Percentiles rank a stretch among this genome's conserved stretches.
Evolutionary conservation across 2,329 filamentous ascomycete species (phyloP).

Genomic region (Alternaria ethzedia): DNA sequence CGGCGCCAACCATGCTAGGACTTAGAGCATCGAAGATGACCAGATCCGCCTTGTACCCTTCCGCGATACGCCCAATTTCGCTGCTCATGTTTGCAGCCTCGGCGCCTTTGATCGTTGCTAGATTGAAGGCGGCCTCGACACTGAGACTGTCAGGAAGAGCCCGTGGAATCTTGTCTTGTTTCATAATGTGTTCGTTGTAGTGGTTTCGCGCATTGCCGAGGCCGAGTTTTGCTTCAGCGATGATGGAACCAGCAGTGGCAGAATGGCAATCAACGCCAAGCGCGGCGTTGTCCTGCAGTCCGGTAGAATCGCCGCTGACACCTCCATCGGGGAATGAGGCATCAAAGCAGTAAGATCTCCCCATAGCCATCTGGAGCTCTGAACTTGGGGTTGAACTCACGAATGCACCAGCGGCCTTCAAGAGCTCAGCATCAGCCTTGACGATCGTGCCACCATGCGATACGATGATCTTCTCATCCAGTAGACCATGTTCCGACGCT

Average conservation of each 20-base stretch:
- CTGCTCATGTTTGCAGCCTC: constrained; percentile 51
- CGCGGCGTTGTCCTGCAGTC: constrained; percentile 50
- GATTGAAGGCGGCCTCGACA: constrained; percentile 56
- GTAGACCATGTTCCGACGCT: constrained; percentile 45
- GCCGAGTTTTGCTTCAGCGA: constrained; percentile 59
- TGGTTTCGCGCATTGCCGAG: constrained; percentile 55
- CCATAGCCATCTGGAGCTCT: constrained; percentile 58
- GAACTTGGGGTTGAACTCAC: constrained; percentile 58
- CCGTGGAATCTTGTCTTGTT: constrained; percentile 53
- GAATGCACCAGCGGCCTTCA: constrained; percentile 45
- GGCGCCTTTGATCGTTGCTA: constrained; percentile 58
- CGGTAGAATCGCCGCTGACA: constrained; percentile 17
- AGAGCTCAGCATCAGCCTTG: constrained; percentile 44
- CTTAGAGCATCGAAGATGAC: constrained; percentile 55
- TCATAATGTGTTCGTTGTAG: constrained; percentile 52
- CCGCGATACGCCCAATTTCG: constrained; percentile 54
- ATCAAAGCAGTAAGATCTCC: constrained; percentile 48
- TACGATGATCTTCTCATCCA: constrained; percentile 53
- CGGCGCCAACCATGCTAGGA: constrained; percentile 52
- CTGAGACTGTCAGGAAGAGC: constrained; percentile 54
- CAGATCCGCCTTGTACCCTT: constrained; percentile 57
- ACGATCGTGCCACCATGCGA: constrained; percentile 49
- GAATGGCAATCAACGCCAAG: constrained; percentile 64
- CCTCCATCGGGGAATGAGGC: constrained; percentile 24
- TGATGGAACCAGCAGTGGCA: constrained; percentile 56